A percentile compares a stretch with the other conserved stretches of the same genome.
phyloP scores from a whole-genome alignment of 1,284 basidiomycete species.

The Boletus mariae region DNA sequence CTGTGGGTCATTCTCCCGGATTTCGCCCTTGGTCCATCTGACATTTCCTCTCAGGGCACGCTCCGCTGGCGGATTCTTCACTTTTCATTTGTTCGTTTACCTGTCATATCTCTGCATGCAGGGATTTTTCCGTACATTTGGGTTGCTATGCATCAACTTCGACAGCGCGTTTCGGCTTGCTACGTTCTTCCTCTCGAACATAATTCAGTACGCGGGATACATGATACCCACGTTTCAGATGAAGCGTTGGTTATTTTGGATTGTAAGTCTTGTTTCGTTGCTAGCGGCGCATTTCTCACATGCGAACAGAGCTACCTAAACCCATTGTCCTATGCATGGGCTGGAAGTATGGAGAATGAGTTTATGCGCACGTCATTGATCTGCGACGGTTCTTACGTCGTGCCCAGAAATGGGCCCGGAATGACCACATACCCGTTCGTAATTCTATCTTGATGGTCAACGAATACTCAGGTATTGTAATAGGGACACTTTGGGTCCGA shows the following conservation, averaged over 20 bases:
- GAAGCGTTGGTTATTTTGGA: constrained; percentile 90
- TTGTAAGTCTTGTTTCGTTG: constrained; percentile 38
- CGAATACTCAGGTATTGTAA: constrained; percentile 1
- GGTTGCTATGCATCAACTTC: constrained; percentile 61
- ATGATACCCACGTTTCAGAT: constrained; percentile 72
- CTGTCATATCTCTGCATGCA: constrained; percentile 63
- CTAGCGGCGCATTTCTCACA: constrained; percentile 5
- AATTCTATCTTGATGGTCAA: neutral
- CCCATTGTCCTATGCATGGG: constrained; percentile 77
- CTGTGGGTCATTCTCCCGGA: constrained; percentile 33
- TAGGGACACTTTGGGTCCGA: constrained; percentile 52
- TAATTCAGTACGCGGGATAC: constrained; percentile 53
- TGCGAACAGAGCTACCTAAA: constrained; percentile 63
- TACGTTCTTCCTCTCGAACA: constrained; percentile 64
- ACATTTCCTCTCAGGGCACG: constrained; percentile 34
- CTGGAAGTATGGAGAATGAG: constrained; percentile 80
- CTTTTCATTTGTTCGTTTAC: constrained; percentile 67
- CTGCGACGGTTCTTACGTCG: constrained; percentile 67
- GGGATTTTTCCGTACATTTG: constrained; percentile 72
- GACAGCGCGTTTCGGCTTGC: constrained; percentile 59
- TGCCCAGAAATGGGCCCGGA: constrained; percentile 67
- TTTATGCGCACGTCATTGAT: constrained; percentile 67
- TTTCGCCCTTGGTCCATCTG: neutral
- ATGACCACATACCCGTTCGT: constrained; percentile 66
- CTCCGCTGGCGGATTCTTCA: constrained; percentile 66